Percentiles rank a stretch among this genome's conserved stretches.
These are phyloP conservation scores for Cerrena zonata DNA, from an alignment of 1,284 basidiomycete species.

Conservation along the genomic window DNA sequence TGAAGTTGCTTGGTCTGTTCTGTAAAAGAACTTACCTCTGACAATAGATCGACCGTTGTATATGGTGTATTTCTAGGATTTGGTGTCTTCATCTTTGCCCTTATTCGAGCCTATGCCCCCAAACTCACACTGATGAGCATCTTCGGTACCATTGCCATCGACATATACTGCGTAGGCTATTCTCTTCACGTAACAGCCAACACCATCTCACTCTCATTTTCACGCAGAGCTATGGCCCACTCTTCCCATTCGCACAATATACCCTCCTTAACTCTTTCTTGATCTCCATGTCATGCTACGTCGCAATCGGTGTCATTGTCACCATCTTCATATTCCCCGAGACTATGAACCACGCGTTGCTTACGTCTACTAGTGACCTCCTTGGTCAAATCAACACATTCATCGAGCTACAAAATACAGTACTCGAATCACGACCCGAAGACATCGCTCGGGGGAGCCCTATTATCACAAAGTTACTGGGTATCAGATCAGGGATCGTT, in stretches of 20 bases:
- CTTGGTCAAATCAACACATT: slow-evolving; percentile 31
- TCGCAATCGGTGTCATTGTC: slow-evolving; percentile 53
- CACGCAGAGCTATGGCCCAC: slow-evolving; percentile 41
- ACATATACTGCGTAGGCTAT: slow-evolving; percentile 53
- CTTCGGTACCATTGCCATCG: slow-evolving; percentile 54
- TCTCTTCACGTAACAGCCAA: neutral
- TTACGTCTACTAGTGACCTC: slow-evolving; percentile 29
- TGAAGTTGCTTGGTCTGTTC: neutral
- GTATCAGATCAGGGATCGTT: slow-evolving; percentile 22
- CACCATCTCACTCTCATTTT: neutral
- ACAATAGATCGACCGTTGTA: slow-evolving; percentile 45
- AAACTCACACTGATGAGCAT: slow-evolving; percentile 54
- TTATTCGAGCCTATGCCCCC: slow-evolving; percentile 56
- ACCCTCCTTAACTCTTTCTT: slow-evolving; percentile 54
- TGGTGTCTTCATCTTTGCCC: slow-evolving; percentile 55
- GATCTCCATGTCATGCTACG: slow-evolving; percentile 53
- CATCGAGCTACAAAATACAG: slow-evolving; percentile 36
- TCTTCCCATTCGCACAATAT: slow-evolving; percentile 65
- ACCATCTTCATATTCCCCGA: slow-evolving; percentile 70
- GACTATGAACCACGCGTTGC: slow-evolving; percentile 53
- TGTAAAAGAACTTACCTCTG: neutral
- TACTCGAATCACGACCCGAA: slow-evolving; percentile 33
- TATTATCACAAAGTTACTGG: slow-evolving; percentile 29
- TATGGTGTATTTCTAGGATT: slow-evolving; percentile 70
- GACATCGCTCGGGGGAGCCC: slow-evolving; percentile 27